Conservation (phyloP, 2,329 filamentous ascomycete species). For the Phoma sp. region DNA sequence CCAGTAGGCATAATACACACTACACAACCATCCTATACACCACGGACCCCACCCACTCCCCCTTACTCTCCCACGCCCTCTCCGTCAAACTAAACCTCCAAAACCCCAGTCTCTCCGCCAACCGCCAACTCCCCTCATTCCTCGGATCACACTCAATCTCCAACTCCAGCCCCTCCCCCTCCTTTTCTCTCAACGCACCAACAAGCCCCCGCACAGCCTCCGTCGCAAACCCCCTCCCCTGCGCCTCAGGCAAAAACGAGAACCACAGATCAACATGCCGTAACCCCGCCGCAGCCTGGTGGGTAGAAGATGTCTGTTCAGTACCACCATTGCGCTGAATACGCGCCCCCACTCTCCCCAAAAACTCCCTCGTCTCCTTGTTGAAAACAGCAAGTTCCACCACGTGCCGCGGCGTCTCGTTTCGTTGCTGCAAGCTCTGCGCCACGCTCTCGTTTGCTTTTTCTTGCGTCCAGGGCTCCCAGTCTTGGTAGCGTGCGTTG, state of each 20-base stretch:
- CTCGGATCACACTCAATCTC: conserved; percentile 48
- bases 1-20: too few relatives aligned
- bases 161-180: conserved; percentile 16
- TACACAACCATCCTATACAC: conserved; percentile 31
- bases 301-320: background rate
- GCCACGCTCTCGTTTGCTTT: conserved; percentile 30
- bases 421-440: conserved; percentile 25
- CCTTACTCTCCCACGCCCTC: conserved; percentile 39
- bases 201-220: conserved; percentile 42
- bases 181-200: conserved; percentile 16
- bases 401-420: conserved; percentile 20
- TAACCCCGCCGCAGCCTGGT: background rate
- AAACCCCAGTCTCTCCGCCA: conserved; percentile 43
- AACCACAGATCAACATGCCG: conserved; percentile 39
- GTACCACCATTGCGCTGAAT: background rate
- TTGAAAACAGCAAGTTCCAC: conserved; percentile 41
- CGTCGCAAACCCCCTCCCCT: conserved; percentile 39
- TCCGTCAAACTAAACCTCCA: conserved; percentile 32
- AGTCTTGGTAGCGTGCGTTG: conserved; percentile 40
- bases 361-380: conserved; percentile 19
- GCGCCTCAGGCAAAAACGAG: conserved; percentile 33
- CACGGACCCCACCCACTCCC: conserved; percentile 42
- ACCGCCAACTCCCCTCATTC: conserved; percentile 36
- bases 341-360: conserved; percentile 41
- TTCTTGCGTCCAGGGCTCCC: conserved; percentile 28